phyloP scores from a whole-genome alignment of 73 alveolate genomes.

The Paramecium pentaurelia region DNA sequence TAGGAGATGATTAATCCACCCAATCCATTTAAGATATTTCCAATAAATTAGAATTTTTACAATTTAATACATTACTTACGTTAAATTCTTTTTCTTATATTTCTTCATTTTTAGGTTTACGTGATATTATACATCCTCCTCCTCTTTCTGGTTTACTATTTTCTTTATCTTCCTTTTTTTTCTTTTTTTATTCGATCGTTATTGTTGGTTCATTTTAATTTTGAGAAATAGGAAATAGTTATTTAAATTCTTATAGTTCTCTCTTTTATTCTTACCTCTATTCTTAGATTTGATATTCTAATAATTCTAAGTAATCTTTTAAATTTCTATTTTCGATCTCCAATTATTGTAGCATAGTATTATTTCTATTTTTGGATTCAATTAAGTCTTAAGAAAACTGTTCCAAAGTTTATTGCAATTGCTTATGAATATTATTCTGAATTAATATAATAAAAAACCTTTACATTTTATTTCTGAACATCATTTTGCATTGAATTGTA shows the following conservation, averaged over 20 bases:
- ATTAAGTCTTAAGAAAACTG: not conserved
- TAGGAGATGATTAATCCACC: not conserved
- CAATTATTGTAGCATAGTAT: not conserved
- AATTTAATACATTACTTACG: not conserved
- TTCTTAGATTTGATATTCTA: not conserved
- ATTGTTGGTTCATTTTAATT: not conserved
- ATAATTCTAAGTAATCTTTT: not conserved
- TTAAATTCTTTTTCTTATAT: not conserved
- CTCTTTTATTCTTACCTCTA: not conserved
- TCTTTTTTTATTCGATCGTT: not conserved
- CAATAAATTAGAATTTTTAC: not conserved
- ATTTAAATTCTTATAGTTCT: not conserved
- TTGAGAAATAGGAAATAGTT: not conserved
- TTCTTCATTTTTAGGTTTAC: not conserved
- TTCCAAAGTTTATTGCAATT: not conserved
- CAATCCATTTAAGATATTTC: not conserved
- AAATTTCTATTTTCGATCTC: not conserved
- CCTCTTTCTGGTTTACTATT: not conserved
- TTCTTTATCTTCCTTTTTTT: not conserved
- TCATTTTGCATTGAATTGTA: constrained; percentile 4
- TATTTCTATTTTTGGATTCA: constrained; percentile 9
- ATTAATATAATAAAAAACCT: not conserved
- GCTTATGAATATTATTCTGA: not conserved
- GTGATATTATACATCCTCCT: not conserved
- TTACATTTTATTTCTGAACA: constrained; percentile 18